Base-by-base conservation (phyloP, 1,284 basidiomycete genomes). In the Tremellales sp. region DNA sequence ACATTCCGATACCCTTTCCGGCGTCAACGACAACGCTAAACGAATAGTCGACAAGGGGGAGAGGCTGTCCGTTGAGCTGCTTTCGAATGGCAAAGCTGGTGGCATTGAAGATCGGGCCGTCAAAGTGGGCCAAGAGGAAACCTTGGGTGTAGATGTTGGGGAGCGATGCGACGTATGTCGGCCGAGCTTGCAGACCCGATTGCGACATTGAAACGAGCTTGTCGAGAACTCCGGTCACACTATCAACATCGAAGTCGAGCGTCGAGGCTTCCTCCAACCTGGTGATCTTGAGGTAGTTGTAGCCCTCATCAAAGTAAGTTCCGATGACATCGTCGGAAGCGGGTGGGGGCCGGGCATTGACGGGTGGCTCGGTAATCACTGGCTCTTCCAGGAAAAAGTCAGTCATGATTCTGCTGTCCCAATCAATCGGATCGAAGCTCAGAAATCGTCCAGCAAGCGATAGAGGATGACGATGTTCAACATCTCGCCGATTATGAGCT, bases 391-490 rank as follows among this genome's bases (percentile, higher is more conserved):
- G 36, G 13, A 45, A n/a, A 8, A 17, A 24, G 26, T 47, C 26
- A 22, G 52, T 11, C 12, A 49, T 42, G 19, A 51, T 48, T 46
- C 51, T 46, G 13, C 33, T 25, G 17, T 57, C 56, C 62, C 62
- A 67, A 42, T 64, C 56, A 21, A 64, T 48, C 13, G 45, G 43
- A 1, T 52, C 54, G 23, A 62, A 33, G 2, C 55, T 53, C 4
- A 65, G 44, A 64, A 13, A 21, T 48, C 46, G 40, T 65, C 65
- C 25, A 64, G 10, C 13, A 64, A 48, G 12, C 40, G 42, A 40
- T 51, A 57, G 12, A 41, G 51, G 22, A 64, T 39, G 10, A 52
- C 46, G 12, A 51, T 43, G 4, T 54, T 25, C 10, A 62, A 25
- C 11, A 26, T 22, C 2, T 36, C 19, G 1, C 64, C 67, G 36